phyloP scores from a whole-genome alignment of 2,329 filamentous ascomycete genomes.

The Endoconidiophora laricicola region DNA sequence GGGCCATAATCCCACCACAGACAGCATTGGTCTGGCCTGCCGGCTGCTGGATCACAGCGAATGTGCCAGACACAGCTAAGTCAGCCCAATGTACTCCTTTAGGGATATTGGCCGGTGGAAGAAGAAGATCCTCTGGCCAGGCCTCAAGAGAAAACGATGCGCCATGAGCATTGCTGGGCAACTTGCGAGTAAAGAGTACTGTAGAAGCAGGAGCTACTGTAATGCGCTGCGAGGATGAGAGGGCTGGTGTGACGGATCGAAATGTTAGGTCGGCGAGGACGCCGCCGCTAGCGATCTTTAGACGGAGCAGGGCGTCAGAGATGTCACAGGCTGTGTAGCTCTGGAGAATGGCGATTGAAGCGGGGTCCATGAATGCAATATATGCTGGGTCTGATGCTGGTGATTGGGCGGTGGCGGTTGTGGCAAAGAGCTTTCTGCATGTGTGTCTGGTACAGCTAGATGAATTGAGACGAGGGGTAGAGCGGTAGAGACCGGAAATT shows the following conservation, averaged over 20 bases:
- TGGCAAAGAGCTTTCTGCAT: not conserved
- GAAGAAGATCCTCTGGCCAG: constrained; percentile 8
- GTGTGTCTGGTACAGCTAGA: not conserved
- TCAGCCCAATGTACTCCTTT: constrained; percentile 52
- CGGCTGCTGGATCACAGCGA: constrained; percentile 52
- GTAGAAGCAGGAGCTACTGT: constrained; percentile 37
- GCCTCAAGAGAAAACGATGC: no score
- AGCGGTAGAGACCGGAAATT: no score
- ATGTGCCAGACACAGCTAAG: constrained; percentile 37
- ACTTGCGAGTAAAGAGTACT: constrained; percentile 45
- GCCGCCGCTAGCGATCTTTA: constrained; percentile 49
- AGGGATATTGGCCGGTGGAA: constrained; percentile 33
- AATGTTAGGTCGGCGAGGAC: constrained; percentile 41
- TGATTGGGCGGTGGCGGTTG: not conserved
- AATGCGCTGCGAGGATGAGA: not conserved
- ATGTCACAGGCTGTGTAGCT: constrained; percentile 38
- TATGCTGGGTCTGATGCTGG: not conserved
- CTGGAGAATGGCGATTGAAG: constrained; percentile 16
- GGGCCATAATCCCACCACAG: constrained; percentile 61
- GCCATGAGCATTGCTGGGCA: constrained; percentile 18
- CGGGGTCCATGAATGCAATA: not conserved
- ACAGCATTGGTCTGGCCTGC: constrained; percentile 49
- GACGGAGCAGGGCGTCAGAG: constrained; percentile 55
- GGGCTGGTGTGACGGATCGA: constrained; percentile 14
- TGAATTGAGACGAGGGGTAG: no score